Base-by-base conservation (phyloP, 352 stramenopile species). In the Aphanomyces euteiches region DNA sequence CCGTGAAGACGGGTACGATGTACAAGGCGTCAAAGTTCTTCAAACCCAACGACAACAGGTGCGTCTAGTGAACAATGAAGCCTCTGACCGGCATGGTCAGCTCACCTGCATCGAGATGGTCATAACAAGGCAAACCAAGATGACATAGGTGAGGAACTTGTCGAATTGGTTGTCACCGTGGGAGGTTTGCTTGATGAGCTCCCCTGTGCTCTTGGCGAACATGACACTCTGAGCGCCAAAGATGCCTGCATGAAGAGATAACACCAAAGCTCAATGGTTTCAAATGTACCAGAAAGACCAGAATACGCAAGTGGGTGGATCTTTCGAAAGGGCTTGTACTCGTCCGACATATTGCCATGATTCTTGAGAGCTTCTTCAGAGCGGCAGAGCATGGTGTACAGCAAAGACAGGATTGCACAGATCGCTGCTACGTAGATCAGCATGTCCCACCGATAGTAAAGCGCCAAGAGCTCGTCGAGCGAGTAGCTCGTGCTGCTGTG, bases 11-110 rank as follows among this genome's bases (percentile, higher is more conserved):
- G 0, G 87, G 87, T 7, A 95, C 86, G 37, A 97, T 79, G 47
- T 96, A 92, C 12, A 93, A 82, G 4, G 89, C 88, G 73, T 96
- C 89, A 56, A 97, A 96, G 17, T 78, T 77, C 59, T 91, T 83
- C 19, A 97, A 77, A 0, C 88, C 89, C 19, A 84, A 71, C 8
- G 90, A 90, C 37, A 97, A 87, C 80, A 89, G 88, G 58, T 95
- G 82, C 48, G 96, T 90, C 80, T 92, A 65, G 8, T 1, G 21
- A 34, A 38, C 15, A 39, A 34, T 43, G 7, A n/a, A 47, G 28
- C 13, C 13, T 34, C 5, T 64, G 54, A 7, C 5, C 7, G 60
- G 37, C 8, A 67, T 36, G 34, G 19, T 64, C 17, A 57, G 54
- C 10, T n/a, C 36, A 81, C 75, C 75, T 87, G 92, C 69, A 96